phyloP scores from a whole-genome alignment of 1,284 basidiomycete species.

The Cystobasidium sp. region DNA sequence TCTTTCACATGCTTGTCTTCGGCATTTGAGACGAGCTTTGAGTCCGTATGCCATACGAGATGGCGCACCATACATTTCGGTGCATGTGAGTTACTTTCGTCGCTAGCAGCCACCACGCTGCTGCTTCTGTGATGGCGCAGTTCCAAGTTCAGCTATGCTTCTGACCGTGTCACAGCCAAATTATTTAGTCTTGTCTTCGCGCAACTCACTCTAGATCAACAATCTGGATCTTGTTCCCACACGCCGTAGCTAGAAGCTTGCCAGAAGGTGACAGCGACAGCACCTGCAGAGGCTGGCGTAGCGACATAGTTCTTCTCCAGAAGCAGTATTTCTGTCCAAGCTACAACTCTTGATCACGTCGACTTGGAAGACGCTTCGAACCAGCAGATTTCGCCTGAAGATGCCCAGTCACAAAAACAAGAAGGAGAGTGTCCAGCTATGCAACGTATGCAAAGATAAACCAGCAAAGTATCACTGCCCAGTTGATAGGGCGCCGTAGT shows the following conservation, averaged over 20 bases:
- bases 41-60: constrained; percentile 33
- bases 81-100: constrained; percentile 1
- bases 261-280: constrained; percentile 38
- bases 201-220: constrained; percentile 34
- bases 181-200: not conserved
- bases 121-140: not conserved
- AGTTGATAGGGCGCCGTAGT: constrained; percentile 39
- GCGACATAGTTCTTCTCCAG: constrained; percentile 6
- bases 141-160: not conserved
- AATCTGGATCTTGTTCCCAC: constrained; percentile 20
- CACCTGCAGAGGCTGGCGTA: constrained; percentile 36
- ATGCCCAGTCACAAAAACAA: constrained; percentile 22
- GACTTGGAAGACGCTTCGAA: too few relatives aligned
- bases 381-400: not conserved
- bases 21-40: constrained; percentile 65
- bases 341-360: too few relatives aligned
- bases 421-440: constrained; percentile 10
- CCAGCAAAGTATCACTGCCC: constrained; percentile 43
- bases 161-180: not conserved
- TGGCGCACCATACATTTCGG: constrained; percentile 18
- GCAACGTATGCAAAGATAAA: constrained; percentile 33
- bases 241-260: constrained; percentile 27
- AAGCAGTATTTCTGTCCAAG: not conserved
- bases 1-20: constrained; percentile 81
- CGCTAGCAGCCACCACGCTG: not conserved